Percentiles rank a stretch among this genome's conserved stretches.
Conservation (phyloP, 495 filamentous ascomycete species). For the Articulospora tetracladia region DNA sequence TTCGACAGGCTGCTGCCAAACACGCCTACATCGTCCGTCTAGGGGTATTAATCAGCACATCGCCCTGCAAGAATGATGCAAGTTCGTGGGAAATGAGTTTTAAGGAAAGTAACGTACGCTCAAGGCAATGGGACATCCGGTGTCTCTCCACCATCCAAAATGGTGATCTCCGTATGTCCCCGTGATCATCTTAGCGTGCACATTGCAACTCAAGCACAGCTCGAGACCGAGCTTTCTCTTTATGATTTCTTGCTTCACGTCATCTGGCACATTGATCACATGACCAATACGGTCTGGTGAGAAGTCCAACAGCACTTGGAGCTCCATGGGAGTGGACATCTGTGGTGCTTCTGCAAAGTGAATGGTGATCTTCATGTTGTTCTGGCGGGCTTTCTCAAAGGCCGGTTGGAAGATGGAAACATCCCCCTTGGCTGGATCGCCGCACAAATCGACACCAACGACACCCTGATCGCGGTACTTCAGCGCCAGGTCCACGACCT, state of each 20-base stretch:
- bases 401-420: slow-evolving; percentile 51
- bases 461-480: slow-evolving; percentile 52
- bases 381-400: slow-evolving; percentile 49
- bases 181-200: slow-evolving; percentile 66
- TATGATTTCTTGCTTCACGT: slow-evolving; percentile 51
- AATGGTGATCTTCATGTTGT: slow-evolving; percentile 59
- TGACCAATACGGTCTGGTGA: slow-evolving; percentile 71
- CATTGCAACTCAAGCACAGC: slow-evolving; percentile 78
- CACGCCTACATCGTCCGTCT: slow-evolving; percentile 88
- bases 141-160: slow-evolving; percentile 62
- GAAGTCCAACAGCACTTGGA: slow-evolving; percentile 59
- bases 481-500: slow-evolving; percentile 60
- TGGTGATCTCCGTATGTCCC: slow-evolving; percentile 69
- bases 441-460: slow-evolving; percentile 78
- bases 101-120: slow-evolving; percentile 45
- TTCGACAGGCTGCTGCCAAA: slow-evolving; percentile 77
- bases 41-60: no score
- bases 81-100: no score
- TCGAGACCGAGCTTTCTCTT: slow-evolving; percentile 59
- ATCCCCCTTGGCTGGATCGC: slow-evolving; percentile 63
- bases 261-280: slow-evolving; percentile 67
- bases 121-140: slow-evolving; percentile 48
- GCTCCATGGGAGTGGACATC: slow-evolving; percentile 48
- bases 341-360: slow-evolving; percentile 71
- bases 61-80: no score